Conservation (phyloP, 768 basidiomycete genomes). For the Kwoniella dejecticola region DNA sequence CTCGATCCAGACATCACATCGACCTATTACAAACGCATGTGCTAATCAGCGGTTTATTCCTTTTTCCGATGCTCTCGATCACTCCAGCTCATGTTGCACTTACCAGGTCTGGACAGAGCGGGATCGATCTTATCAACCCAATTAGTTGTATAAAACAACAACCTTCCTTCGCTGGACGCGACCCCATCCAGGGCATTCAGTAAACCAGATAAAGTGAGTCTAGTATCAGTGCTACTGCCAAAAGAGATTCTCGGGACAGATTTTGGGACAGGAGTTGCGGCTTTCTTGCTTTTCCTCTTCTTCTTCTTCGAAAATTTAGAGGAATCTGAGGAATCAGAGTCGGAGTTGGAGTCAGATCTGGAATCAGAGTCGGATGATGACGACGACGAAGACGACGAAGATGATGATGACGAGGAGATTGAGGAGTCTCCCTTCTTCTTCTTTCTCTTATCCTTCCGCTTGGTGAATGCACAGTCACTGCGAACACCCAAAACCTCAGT, state of each 20-base stretch:
- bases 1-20: conserved; percentile 87
- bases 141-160: conserved; percentile 17
- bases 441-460: no score
- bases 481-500: background rate
- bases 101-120: conserved; percentile 13
- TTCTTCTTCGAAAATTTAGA: no score
- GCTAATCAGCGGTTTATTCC: background rate
- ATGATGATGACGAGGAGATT: background rate
- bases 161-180: conserved; percentile 15
- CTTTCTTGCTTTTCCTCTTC: background rate
- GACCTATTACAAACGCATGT: conserved; percentile 1
- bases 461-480: conserved; percentile 6
- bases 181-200: conserved; percentile 26
- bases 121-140: conserved; percentile 5
- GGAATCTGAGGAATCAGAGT: background rate
- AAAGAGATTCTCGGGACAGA: no score
- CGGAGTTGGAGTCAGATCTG: background rate
- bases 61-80: no score
- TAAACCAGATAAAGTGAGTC: conserved; percentile 14
- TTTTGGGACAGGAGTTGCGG: no score
- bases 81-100: background rate
- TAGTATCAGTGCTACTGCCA: background rate
- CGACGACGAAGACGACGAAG: no score
- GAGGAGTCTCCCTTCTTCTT: background rate
- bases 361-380: no score